A percentile compares a stretch with the other conserved stretches of the same genome.
phyloP scores from a whole-genome alignment of 371 early-diverging fungal species.

The Rhizopus stolonifer region DNA sequence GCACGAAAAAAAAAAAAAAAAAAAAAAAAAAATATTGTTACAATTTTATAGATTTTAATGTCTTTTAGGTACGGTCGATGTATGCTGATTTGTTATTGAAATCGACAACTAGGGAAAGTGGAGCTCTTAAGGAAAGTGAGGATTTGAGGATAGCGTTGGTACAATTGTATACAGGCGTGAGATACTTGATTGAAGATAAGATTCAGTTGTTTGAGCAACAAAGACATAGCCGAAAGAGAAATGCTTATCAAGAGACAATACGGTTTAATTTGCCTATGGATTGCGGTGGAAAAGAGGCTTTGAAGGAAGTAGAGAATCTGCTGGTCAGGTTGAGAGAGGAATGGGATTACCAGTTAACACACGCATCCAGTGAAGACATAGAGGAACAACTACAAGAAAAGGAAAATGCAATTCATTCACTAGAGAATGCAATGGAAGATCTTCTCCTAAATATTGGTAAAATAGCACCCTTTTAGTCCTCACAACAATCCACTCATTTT shows the following conservation, averaged over 20 bases:
- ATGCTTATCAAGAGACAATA: conserved; percentile 16
- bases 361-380: conserved; percentile 22
- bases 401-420: conserved; percentile 19
- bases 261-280: conserved; percentile 32
- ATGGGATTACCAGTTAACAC: conserved; percentile 34
- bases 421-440: conserved; percentile 30
- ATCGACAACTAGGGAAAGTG: conserved; percentile 28
- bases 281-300: conserved; percentile 32
- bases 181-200: conserved; percentile 26
- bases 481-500: neutral
- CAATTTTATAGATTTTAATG: neutral
- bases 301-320: conserved; percentile 30
- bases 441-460: conserved; percentile 26
- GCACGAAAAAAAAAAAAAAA: conserved; percentile 10
- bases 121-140: conserved; percentile 27
- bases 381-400: conserved; percentile 37
- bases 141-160: conserved; percentile 23
- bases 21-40: neutral
- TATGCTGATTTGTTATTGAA: conserved; percentile 28
- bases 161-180: conserved; percentile 26
- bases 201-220: conserved; percentile 18
- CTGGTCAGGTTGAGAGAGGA: conserved; percentile 39
- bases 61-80: conserved; percentile 23
- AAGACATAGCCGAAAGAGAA: neutral
- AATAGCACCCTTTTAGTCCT: neutral